phyloP scores from a whole-genome alignment of 208 protist species.

The Trypanosoma lewisi region DNA sequence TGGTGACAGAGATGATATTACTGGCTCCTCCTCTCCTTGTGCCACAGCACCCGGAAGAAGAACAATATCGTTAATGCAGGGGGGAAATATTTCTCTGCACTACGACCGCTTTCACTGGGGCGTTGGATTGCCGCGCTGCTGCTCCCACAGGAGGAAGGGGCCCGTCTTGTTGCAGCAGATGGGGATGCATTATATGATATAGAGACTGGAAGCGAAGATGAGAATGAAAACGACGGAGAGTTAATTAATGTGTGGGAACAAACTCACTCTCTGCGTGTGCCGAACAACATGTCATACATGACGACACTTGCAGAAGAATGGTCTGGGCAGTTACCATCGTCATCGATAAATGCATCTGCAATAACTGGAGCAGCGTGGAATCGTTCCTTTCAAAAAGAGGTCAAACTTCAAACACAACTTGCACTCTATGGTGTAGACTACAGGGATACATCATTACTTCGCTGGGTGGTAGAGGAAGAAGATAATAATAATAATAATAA shows the following conservation, averaged over 20 bases:
- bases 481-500: background rate
- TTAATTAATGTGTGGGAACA: constrained; percentile 27
- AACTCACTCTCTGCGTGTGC: constrained; percentile 11
- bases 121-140: constrained; percentile 19
- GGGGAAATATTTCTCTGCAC: no score
- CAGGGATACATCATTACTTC: constrained; percentile 8
- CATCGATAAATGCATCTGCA: background rate
- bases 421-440: constrained; percentile 22
- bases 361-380: background rate
- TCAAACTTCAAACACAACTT: constrained; percentile 14
- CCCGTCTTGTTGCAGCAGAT: background rate
- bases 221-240: constrained; percentile 1
- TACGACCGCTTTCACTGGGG: constrained; percentile 7
- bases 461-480: background rate
- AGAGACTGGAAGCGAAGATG: background rate
- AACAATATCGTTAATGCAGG: no score
- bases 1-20: background rate
- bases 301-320: background rate
- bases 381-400: background rate
- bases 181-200: background rate
- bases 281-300: no score
- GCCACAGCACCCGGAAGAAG: background rate
- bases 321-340: background rate
- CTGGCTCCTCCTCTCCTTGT: background rate
- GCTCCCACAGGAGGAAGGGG: constrained; percentile 1